Evolutionary conservation across 2,329 filamentous ascomycete species (phyloP).

Genomic region (Apiospora rasikravindrae): DNA sequence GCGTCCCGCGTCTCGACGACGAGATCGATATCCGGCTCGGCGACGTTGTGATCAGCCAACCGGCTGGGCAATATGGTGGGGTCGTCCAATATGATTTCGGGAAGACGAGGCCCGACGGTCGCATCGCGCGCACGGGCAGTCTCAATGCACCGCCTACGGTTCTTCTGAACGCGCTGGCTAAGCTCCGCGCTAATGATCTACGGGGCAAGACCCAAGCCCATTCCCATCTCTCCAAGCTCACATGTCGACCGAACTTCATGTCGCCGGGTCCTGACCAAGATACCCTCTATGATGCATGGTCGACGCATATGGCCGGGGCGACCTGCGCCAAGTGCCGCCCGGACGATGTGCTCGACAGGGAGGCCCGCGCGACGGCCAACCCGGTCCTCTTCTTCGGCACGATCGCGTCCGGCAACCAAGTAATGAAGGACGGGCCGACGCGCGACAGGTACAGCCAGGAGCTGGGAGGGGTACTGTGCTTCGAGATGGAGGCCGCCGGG

Average conservation of each 20-base stretch:
- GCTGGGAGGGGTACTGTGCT: constrained; percentile 8
- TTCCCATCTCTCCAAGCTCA: not conserved
- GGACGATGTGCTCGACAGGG: constrained; percentile 8
- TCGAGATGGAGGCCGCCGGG: no score
- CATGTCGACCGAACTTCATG: not conserved
- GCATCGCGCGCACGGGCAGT: constrained; percentile 21
- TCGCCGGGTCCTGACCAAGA: not conserved
- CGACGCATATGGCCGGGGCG: not conserved
- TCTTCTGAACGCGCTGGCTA: not conserved
- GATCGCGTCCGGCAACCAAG: constrained; percentile 27
- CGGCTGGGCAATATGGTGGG: not conserved
- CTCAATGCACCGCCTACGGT: constrained; percentile 18
- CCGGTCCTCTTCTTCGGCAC: constrained; percentile 2
- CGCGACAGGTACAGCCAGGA: constrained; percentile 21
- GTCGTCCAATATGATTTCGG: constrained; percentile 20
- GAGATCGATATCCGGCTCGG: constrained; percentile 2
- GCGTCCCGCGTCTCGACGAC: not conserved
- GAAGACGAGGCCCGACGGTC: constrained; percentile 27
- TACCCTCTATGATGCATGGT: not conserved
- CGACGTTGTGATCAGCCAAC: constrained; percentile 9
- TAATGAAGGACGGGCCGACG: constrained; percentile 25
- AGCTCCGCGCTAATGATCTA: not conserved
- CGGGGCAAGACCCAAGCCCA: not conserved
- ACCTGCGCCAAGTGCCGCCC: not conserved
- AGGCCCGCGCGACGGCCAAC: not conserved